Base-by-base conservation (phyloP, 192 early-diverging fungal species). In the Tieghemiomyces parasiticus region DNA sequence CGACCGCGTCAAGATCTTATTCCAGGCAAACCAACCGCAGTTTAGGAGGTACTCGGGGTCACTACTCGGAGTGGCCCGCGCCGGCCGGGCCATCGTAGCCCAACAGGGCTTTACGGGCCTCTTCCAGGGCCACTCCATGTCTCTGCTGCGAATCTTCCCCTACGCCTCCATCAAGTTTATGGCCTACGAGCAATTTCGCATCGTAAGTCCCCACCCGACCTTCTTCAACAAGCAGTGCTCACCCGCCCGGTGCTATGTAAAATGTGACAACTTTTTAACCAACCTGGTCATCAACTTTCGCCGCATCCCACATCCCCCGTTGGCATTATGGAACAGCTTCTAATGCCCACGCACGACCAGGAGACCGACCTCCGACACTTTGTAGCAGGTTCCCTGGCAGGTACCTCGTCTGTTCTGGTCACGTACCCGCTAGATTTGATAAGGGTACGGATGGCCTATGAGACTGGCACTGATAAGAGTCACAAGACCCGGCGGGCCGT, bases 81-180 rank as follows among this genome's bases (percentile, higher is more conserved):
- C 93, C 20, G 78, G 76, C 16, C 59, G 77, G 33, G 80, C 87
- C 19, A 94, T 98, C 34, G 75, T 87, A 34, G 64, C 67, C 53
- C 65, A 72, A 16, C 75, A 79, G 67, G 95, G 95, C 0, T 32
- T 86, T 2, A 70, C 69, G 3, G 93, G 91, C 4, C 75, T 99
- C 25, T 95, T 93, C 60, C 91, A 93, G 73, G 95, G 95, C 38
- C 92, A 99, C 65, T 90, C 84, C 24, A 93, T 90, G 42, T 93
- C 93, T 32, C 71, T 99, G 3, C 73, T 93, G 1, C 74, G 95
- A 30, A 95, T 99, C 60, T 96, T 96, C 67, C 95, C 95, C 3
- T 99, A 96, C 64, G 89, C 91, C 0, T 89, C 92, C 10, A 88
- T 99, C 68, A 96, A 96, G 68, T 99, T 95, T 65, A 92, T 95